These are phyloP conservation scores for Aspergillus novofumigatus DNA, from an alignment of 2,329 filamentous ascomycete genomes.

Conservation along the genomic window DNA sequence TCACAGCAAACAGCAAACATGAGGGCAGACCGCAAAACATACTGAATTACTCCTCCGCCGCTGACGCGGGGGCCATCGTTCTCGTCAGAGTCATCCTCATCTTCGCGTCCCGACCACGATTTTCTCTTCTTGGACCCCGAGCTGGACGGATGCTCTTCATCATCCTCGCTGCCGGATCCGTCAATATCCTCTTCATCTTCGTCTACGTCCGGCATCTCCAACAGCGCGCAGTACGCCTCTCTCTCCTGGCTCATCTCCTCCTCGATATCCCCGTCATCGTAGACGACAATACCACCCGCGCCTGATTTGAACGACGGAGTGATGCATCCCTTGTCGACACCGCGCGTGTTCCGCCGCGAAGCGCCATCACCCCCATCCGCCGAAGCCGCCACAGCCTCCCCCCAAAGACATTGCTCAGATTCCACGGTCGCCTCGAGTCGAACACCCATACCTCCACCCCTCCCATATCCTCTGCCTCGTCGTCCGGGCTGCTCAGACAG, in stretches of 20 bases:
- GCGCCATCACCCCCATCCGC: conserved; percentile 43
- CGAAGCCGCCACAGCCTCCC: conserved; percentile 56
- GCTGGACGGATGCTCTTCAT: conserved; percentile 45
- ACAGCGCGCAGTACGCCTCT: conserved; percentile 77
- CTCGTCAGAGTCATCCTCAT: conserved; percentile 63
- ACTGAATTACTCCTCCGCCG: conserved; percentile 85
- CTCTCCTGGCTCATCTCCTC: conserved; percentile 70
- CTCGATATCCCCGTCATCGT: conserved; percentile 93
- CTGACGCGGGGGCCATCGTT: conserved; percentile 74
- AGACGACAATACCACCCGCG: conserved; percentile 84
- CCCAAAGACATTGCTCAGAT: conserved; percentile 87
- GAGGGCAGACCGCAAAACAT: conserved; percentile 21
- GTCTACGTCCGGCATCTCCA: conserved; percentile 86
- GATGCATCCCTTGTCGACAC: conserved; percentile 71
- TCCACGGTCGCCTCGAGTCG: conserved; percentile 90
- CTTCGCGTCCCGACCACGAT: conserved; percentile 68
- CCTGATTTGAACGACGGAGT: conserved; percentile 68
- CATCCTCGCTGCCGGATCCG: conserved; percentile 55
- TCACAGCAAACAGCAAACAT: conserved; percentile 6
- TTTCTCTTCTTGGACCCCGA: conserved; percentile 64
- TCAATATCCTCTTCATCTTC: conserved; percentile 65
- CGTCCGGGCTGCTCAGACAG: conserved; percentile 67
- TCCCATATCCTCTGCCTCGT: conserved; percentile 60
- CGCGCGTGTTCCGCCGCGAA: conserved; percentile 51
- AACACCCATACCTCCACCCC: conserved; percentile 95